Evolutionary conservation across 1,139 yeast species (phyloP).

Genomic region (Oligophagozyma castellii): DNA sequence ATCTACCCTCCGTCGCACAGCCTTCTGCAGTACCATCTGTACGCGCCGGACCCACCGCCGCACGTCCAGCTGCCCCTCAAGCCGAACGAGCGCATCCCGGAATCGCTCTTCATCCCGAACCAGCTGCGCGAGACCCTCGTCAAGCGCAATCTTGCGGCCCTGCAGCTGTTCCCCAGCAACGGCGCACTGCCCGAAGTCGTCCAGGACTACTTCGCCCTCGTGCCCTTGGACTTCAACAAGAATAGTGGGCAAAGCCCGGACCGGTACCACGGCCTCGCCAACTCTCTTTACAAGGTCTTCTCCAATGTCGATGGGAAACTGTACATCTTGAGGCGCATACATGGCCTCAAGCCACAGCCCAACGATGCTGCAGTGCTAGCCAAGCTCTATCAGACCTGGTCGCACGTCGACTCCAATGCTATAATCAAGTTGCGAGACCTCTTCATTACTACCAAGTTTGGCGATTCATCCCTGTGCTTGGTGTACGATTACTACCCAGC

Average conservation of each 20-base stretch:
- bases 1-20: slow-evolving; percentile 25
- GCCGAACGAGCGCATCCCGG: slow-evolving; percentile 57
- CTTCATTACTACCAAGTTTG: slow-evolving; percentile 79
- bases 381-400: slow-evolving; percentile 39
- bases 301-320: slow-evolving; percentile 69
- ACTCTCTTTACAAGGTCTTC: slow-evolving; percentile 64
- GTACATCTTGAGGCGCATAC: slow-evolving; percentile 64
- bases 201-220: slow-evolving; percentile 74
- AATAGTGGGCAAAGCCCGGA: slow-evolving; percentile 27
- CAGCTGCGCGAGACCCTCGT: slow-evolving; percentile 61
- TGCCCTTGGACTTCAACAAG: slow-evolving; percentile 62
- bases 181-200: slow-evolving; percentile 33
- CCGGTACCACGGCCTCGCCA: slow-evolving; percentile 42
- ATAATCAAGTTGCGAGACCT: slow-evolving; percentile 64
- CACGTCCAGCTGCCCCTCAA: slow-evolving; percentile 44
- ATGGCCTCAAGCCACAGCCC: slow-evolving; percentile 37
- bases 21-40: slow-evolving; percentile 69
- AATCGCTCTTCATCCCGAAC: slow-evolving; percentile 58
- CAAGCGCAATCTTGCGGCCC: slow-evolving; percentile 65
- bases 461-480: slow-evolving; percentile 51
- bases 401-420: slow-evolving; percentile 37
- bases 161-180: slow-evolving; percentile 37
- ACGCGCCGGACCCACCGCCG: slow-evolving; percentile 84
- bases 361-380: slow-evolving; percentile 43
- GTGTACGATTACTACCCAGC: slow-evolving; percentile 61